Conservation (phyloP, 305 asterid species). For the Fraxinus angustifolia region DNA sequence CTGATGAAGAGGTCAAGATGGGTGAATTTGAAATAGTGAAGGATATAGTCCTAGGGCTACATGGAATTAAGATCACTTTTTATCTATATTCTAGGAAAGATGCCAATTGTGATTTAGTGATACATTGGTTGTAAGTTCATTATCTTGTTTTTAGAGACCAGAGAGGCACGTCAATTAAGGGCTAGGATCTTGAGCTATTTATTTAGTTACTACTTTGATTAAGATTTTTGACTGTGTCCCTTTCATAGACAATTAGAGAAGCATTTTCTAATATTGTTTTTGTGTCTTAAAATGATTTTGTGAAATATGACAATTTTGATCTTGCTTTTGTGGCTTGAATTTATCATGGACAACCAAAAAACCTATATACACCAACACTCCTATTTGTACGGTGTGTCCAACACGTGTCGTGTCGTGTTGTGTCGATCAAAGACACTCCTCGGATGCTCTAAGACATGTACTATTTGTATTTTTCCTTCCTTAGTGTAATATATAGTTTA, state of each 20-base stretch:
- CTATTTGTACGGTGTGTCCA: background rate
- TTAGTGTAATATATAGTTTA: background rate
- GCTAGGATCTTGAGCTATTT: background rate
- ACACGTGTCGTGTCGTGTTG: background rate
- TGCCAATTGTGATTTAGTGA: background rate
- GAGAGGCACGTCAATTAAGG: background rate
- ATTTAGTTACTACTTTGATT: background rate
- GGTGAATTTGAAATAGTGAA: background rate
- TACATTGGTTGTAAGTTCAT: background rate
- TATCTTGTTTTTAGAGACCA: background rate
- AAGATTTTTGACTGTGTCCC: background rate
- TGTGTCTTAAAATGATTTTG: background rate
- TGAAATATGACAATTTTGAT: background rate
- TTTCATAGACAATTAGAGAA: background rate
- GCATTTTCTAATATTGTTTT: background rate
- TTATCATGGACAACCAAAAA: background rate
- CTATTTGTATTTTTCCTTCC: background rate
- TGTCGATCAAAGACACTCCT: background rate
- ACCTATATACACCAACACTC: background rate
- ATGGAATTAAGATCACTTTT: background rate
- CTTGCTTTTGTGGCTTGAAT: background rate
- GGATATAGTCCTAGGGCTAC: background rate
- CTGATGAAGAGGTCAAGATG: background rate
- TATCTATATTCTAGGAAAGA: background rate
- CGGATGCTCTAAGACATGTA: background rate